phyloP scores from a whole-genome alignment of 2,329 filamentous ascomycete genomes.

The Botryosphaeria dothidea region DNA sequence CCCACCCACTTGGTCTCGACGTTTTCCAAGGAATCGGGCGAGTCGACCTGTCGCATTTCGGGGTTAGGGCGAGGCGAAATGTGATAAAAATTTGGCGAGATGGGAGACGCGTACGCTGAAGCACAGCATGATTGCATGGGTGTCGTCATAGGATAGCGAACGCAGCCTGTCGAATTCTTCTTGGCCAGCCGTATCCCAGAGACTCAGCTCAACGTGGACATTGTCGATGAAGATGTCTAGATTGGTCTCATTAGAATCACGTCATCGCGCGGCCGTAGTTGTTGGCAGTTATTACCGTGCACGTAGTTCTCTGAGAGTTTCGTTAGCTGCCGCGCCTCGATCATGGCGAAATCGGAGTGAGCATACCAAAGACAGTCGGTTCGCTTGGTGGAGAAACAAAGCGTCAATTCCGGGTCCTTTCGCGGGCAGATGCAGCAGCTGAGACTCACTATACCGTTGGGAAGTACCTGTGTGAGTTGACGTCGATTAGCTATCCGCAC shows the following conservation, averaged over 20 bases:
- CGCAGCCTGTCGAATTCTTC: slow-evolving; percentile 98
- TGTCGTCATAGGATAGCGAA: slow-evolving; percentile 96
- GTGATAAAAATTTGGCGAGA: background rate
- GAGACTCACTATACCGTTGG: slow-evolving; percentile 82
- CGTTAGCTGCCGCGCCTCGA: slow-evolving; percentile 23
- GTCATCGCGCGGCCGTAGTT: background rate
- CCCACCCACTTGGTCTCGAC: slow-evolving; percentile 98
- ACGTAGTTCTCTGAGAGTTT: slow-evolving; percentile 81
- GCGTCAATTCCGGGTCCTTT: background rate
- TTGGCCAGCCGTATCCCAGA: slow-evolving; percentile 98
- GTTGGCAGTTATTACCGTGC: slow-evolving; percentile 65
- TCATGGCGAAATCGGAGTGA: background rate
- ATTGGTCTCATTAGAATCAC: background rate
- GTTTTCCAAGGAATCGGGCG: slow-evolving; percentile 94
- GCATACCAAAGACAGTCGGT: slow-evolving; percentile 81
- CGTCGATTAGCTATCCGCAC: slow-evolving; percentile 23
- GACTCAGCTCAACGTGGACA: slow-evolving; percentile 92
- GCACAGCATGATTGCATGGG: slow-evolving; percentile 97
- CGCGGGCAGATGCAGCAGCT: background rate
- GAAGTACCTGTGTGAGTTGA: slow-evolving; percentile 68
- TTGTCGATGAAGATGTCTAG: slow-evolving; percentile 98
- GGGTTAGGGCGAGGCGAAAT: background rate
- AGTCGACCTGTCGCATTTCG: slow-evolving; percentile 65
- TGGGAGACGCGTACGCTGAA: slow-evolving; percentile 61
- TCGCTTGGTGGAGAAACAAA: slow-evolving; percentile 55